A percentile compares a stretch with the other conserved stretches of the same genome.
phyloP scores from a whole-genome alignment of 768 basidiomycete species.

The Rhizopogon salebrosus region DNA sequence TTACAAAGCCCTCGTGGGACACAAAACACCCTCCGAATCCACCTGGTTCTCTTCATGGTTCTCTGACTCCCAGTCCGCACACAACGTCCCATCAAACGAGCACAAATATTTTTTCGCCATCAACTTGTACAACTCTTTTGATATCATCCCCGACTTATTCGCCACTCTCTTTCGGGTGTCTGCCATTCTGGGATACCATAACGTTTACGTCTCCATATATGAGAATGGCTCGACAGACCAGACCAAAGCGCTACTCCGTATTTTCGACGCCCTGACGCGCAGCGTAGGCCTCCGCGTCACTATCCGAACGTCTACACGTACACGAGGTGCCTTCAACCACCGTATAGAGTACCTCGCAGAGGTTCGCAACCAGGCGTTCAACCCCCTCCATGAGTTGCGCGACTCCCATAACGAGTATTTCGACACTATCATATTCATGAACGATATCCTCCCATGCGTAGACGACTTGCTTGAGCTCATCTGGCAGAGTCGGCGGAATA shows the following conservation, averaged over 20 bases:
- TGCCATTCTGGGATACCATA: constrained; percentile 91
- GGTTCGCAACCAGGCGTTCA: constrained; percentile 97
- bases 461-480: constrained; percentile 98
- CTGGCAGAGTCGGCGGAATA: constrained; percentile 89
- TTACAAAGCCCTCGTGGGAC: constrained; percentile 80
- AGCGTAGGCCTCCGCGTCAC: constrained; percentile 89
- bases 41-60: constrained; percentile 60
- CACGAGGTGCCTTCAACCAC: constrained; percentile 94
- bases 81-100: constrained; percentile 41
- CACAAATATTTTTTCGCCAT: constrained; percentile 99
- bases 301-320: constrained; percentile 90
- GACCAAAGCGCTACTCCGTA: constrained; percentile 92
- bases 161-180: constrained; percentile 93
- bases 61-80: constrained; percentile 34
- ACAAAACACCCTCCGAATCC: constrained; percentile 44
- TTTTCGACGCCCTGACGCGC: constrained; percentile 89
- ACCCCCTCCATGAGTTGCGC: constrained; percentile 89
- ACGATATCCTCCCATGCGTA: constrained; percentile 96
- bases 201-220: constrained; percentile 97
- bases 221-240: constrained; percentile 99
- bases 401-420: constrained; percentile 92
- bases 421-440: constrained; percentile 98
- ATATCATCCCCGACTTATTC: constrained; percentile 95
- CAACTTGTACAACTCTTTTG: constrained; percentile 99
- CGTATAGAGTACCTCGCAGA: constrained; percentile 99